Evolutionary conservation across 805 yeast species (phyloP).

Genomic region (Candida oleophila): DNA sequence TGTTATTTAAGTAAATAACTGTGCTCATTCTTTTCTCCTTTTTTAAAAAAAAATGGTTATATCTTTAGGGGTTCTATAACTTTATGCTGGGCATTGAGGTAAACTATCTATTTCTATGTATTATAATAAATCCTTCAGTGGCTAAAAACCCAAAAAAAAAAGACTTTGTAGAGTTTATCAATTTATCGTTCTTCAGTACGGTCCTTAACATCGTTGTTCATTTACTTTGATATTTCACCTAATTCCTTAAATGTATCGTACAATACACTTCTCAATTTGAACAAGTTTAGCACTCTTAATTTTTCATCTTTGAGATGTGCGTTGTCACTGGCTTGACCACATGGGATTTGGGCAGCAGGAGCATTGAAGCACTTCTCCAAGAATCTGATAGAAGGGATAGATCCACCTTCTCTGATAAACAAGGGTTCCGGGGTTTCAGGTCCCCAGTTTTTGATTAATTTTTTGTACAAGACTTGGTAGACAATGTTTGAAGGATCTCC

Average conservation of each 20-base stretch:
- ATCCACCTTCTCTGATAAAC: constrained; percentile 93
- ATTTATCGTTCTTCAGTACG: too few species aligned
- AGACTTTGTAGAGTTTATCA: too few species aligned
- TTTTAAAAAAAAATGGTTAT: too few species aligned
- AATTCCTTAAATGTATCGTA: constrained; percentile 48
- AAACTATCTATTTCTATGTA: not conserved
- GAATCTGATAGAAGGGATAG: constrained; percentile 86
- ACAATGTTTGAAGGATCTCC: constrained; percentile 81
- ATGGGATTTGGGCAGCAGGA: constrained; percentile 92
- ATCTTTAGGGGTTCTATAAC: too few species aligned
- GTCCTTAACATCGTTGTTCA: too few species aligned
- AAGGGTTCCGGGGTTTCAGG: constrained; percentile 64
- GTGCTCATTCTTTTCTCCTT: not conserved
- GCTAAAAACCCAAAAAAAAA: too few species aligned
- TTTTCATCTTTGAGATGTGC: constrained; percentile 92
- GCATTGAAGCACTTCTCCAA: constrained; percentile 81
- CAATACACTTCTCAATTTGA: constrained; percentile 67
- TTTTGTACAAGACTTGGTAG: constrained; percentile 63
- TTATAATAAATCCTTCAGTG: too few species aligned
- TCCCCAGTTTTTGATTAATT: constrained; percentile 71
- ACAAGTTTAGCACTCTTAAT: constrained; percentile 72
- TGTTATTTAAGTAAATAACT: constrained; percentile 1
- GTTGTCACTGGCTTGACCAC: constrained; percentile 93
- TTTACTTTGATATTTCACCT: constrained; percentile 16
- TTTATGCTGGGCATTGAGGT: not conserved